Percentiles rank a stretch among this genome's conserved stretches.
Conservation (phyloP, 2,329 filamentous ascomycete species). For the Neonectria hederae region DNA sequence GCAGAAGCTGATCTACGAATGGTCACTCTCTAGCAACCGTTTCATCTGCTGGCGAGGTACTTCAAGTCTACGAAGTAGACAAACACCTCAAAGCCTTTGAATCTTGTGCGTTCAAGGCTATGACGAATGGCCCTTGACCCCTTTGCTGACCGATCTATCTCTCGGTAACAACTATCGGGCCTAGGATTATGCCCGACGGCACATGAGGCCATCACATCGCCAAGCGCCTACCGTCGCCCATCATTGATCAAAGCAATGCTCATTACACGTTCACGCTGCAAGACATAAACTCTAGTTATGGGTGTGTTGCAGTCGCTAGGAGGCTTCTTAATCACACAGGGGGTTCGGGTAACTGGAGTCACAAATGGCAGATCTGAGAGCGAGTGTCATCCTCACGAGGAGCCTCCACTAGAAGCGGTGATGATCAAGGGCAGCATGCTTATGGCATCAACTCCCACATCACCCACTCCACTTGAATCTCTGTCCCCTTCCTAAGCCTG, state of each 20-base stretch:
- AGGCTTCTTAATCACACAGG: slow-evolving; percentile 1
- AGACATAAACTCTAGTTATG: neutral
- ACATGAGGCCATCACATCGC: slow-evolving; percentile 15
- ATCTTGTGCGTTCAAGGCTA: neutral
- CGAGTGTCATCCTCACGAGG: neutral
- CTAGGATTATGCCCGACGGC: neutral
- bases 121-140: too few relatives aligned
- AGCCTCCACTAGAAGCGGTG: slow-evolving; percentile 7
- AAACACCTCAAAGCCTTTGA: neutral
- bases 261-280: slow-evolving; percentile 7
- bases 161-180: neutral
- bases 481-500: neutral
- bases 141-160: neutral
- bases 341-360: slow-evolving; percentile 3
- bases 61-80: neutral
- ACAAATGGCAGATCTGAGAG: neutral
- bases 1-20: neutral
- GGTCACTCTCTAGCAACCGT: neutral
- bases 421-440: neutral
- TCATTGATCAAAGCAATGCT: neutral
- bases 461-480: neutral
- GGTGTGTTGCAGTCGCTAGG: slow-evolving; percentile 21
- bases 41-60: neutral
- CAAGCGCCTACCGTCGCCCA: slow-evolving; percentile 6
- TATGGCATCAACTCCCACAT: neutral